Percentiles rank a stretch among this genome's conserved stretches.
Conservation (phyloP, 352 stramenopile species). For the Pythium folliculosum region DNA sequence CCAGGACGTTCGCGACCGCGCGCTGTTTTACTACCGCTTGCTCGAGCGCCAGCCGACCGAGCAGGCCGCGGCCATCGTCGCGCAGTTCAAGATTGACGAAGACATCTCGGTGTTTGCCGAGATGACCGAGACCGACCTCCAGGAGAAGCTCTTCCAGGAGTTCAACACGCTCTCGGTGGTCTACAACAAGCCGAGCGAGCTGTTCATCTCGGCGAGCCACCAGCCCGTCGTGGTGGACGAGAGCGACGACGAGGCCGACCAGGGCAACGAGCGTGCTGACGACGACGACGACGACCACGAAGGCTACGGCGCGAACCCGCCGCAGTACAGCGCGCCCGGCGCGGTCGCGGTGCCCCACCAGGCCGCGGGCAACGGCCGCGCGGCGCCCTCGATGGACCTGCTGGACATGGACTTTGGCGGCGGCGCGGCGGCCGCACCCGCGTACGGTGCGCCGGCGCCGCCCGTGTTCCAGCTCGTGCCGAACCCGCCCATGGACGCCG, state of each 20-base stretch:
- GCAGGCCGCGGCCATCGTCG: slow-evolving; percentile 89
- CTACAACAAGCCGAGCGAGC: slow-evolving; percentile 95
- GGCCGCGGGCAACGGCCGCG: neutral
- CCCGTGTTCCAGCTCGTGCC: slow-evolving; percentile 53
- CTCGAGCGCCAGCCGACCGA: slow-evolving; percentile 91
- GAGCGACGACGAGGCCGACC: slow-evolving; percentile 54
- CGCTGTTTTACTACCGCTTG: slow-evolving; percentile 97
- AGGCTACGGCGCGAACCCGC: slow-evolving; percentile 35
- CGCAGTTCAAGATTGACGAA: slow-evolving; percentile 69
- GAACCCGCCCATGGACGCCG: slow-evolving; percentile 74
- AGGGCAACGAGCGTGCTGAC: slow-evolving; percentile 32
- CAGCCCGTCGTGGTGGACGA: slow-evolving; percentile 44
- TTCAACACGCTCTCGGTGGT: slow-evolving; percentile 98
- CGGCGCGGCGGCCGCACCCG: slow-evolving; percentile 13
- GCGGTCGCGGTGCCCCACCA: slow-evolving; percentile 7
- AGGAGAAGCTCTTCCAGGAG: slow-evolving; percentile 92
- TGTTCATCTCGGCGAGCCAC: slow-evolving; percentile 92
- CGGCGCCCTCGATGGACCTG: slow-evolving; percentile 52
- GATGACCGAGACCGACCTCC: slow-evolving; percentile 81
- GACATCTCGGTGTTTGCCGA: slow-evolving; percentile 87
- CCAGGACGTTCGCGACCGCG: slow-evolving; percentile 96
- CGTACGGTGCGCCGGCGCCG: slow-evolving; percentile 11
- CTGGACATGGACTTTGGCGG: slow-evolving; percentile 80
- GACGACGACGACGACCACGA: slow-evolving; percentile 37
- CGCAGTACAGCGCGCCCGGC: slow-evolving; percentile 44